Conservation (phyloP, 306 rosid genomes). For the Glycyrrhiza uralensis region DNA sequence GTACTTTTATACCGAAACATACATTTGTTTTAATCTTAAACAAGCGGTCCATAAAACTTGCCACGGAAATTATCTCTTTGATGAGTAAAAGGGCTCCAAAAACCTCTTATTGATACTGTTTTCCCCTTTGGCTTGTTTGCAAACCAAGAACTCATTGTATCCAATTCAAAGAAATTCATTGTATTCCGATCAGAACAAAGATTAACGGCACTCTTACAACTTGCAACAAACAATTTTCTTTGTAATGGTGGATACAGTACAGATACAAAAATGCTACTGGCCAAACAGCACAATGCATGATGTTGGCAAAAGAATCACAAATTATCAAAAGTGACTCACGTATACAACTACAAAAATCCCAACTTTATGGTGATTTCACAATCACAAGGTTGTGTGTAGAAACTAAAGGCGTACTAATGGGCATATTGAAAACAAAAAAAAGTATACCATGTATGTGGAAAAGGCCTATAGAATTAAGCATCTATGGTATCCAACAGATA, state of each 20-base stretch:
- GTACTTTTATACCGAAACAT: no score
- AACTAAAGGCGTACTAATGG: background rate
- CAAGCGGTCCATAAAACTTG: no score
- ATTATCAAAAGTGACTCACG: background rate
- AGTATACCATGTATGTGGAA: background rate
- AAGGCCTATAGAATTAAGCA: background rate
- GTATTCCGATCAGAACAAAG: background rate
- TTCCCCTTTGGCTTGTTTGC: background rate
- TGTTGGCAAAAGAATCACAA: no score
- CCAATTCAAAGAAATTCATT: background rate
- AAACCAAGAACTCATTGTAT: background rate
- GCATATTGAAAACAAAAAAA: background rate
- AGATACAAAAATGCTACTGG: background rate
- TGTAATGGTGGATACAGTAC: background rate
- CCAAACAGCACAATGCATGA: background rate
- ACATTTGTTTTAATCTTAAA: no score
- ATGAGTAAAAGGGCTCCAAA: no score
- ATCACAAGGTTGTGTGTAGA: background rate
- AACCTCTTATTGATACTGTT: no score
- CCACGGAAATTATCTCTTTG: no score
- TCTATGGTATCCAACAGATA: background rate
- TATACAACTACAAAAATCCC: background rate
- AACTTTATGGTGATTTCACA: background rate
- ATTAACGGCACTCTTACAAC: background rate
- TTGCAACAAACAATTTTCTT: background rate